phyloP scores from a whole-genome alignment of 1,139 yeast genomes.

The Debaryomycetaceae sp. region DNA sequence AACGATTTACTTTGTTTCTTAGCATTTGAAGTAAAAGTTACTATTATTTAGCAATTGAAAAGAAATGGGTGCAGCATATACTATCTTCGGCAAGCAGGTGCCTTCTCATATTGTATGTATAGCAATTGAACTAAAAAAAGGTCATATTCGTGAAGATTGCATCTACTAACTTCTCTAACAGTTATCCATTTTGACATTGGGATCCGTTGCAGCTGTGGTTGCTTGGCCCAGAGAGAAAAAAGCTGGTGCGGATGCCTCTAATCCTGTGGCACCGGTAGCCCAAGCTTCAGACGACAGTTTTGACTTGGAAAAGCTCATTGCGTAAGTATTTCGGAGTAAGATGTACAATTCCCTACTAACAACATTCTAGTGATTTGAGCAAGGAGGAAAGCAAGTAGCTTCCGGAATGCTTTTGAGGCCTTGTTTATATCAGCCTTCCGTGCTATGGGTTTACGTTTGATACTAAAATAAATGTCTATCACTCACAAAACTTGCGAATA shows the following conservation, averaged over 20 bases:
- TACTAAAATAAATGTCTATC: too few species aligned
- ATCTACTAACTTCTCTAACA: slow-evolving; percentile 8
- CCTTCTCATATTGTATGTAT: slow-evolving; percentile 61
- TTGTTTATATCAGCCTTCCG: too few species aligned
- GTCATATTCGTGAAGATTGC: not conserved
- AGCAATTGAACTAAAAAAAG: not conserved
- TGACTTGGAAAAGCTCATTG: slow-evolving; percentile 58
- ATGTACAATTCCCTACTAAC: slow-evolving; percentile 22
- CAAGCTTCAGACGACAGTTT: slow-evolving; percentile 49
- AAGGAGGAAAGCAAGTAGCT: slow-evolving; percentile 39
- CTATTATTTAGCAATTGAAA: not conserved
- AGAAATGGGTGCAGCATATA: slow-evolving; percentile 59
- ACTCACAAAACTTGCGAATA: too few species aligned
- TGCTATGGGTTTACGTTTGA: too few species aligned
- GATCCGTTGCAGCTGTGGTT: slow-evolving; percentile 43
- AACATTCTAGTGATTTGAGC: slow-evolving; percentile 33
- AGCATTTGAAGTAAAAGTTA: not conserved
- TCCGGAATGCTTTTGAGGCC: too few species aligned
- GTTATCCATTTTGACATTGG: slow-evolving; percentile 46
- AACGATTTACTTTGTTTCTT: not conserved
- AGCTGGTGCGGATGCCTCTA: slow-evolving; percentile 29
- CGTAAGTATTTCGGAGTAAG: slow-evolving; percentile 36
- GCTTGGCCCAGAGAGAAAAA: slow-evolving; percentile 38
- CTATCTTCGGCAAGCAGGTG: slow-evolving; percentile 60
- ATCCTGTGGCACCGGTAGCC: slow-evolving; percentile 27